Base-by-base conservation (phyloP, 176 grass and related monocot genomes). In the Triticum turgidum region DNA sequence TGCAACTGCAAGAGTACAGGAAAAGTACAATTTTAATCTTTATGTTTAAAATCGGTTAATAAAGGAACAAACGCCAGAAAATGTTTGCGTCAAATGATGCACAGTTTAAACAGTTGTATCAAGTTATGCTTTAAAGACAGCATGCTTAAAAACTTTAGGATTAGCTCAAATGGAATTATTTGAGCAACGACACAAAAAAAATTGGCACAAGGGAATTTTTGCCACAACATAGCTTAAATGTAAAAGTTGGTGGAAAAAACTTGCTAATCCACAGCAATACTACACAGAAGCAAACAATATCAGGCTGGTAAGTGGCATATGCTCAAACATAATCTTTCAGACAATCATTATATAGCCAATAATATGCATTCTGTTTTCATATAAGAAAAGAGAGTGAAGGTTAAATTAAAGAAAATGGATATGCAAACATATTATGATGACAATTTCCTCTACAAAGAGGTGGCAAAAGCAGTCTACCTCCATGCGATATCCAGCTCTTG, bases 401-500 rank as follows among this genome's bases (percentile, higher is more conserved):
- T 70, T 65, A n/a, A 61, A 34, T 56, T 76, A 11, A 21, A 87
- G 54, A 39, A 76, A 75, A 80, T 9, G 59, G 33, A 82, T 17
- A 62, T 25, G 11, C 42, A 77, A 79, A 75, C 77, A 56, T 39
- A 64, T 17, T 85, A 51, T 47, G 32, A 84, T 65, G 34, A 75
- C 44, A 61, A 78, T 69, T 80, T 22, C 20, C 17, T 61, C 30
- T 73, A 77, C 11, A 70, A 77, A 84, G 61, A 59, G 9, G 34
- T 63, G 68, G 24, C 9, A 84, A 33, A 56, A 37, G 32, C 10
- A 82, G 20, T 34, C 27, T 92, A 98, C 97, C 97, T 98, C 97
- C 97, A 99, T 99, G 83, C 68, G 80, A 78, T 99, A 96, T 56
- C 94, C 97, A 80, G 97, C 93, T 90, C 94, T 93, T 80, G 94